phyloP scores from a whole-genome alignment of 495 filamentous ascomycete species.

The Xylaria curta region DNA sequence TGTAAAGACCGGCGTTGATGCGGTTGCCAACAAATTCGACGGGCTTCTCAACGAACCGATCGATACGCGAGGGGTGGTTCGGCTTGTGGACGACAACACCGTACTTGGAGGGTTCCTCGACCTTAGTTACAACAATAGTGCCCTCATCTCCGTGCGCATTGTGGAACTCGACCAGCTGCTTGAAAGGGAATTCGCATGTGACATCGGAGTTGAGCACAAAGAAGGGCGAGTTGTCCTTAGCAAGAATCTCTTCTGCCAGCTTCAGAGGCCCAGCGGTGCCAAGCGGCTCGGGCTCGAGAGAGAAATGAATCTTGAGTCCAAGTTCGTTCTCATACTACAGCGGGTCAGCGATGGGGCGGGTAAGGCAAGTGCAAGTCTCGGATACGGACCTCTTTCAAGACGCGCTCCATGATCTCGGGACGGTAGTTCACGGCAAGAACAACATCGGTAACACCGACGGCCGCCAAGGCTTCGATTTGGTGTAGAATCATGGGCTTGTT shows the following conservation, averaged over 20 bases:
- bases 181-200: slow-evolving; percentile 97
- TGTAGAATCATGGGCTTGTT: slow-evolving; percentile 99
- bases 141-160: slow-evolving; percentile 91
- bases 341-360: slow-evolving; percentile 24
- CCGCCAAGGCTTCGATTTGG: slow-evolving; percentile 94
- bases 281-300: slow-evolving; percentile 92
- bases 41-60: slow-evolving; percentile 99
- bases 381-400: slow-evolving; percentile 57
- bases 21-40: slow-evolving; percentile 99
- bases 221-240: slow-evolving; percentile 92
- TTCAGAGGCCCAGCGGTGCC: slow-evolving; percentile 97
- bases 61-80: slow-evolving; percentile 87
- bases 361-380: slow-evolving; percentile 18
- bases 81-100: slow-evolving; percentile 99
- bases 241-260: slow-evolving; percentile 91
- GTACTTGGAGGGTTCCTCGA: slow-evolving; percentile 99
- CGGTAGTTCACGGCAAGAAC: slow-evolving; percentile 98
- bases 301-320: slow-evolving; percentile 94
- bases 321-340: slow-evolving; percentile 86
- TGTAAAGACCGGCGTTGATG: slow-evolving; percentile 99
- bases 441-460: slow-evolving; percentile 96
- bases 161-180: slow-evolving; percentile 88
- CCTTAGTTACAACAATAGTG: slow-evolving; percentile 99
- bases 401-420: slow-evolving; percentile 89
- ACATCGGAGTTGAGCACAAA: slow-evolving; percentile 99